Conservation (phyloP, 1,284 basidiomycete species). For the Cutaneotrichosporon dermatis region DNA sequence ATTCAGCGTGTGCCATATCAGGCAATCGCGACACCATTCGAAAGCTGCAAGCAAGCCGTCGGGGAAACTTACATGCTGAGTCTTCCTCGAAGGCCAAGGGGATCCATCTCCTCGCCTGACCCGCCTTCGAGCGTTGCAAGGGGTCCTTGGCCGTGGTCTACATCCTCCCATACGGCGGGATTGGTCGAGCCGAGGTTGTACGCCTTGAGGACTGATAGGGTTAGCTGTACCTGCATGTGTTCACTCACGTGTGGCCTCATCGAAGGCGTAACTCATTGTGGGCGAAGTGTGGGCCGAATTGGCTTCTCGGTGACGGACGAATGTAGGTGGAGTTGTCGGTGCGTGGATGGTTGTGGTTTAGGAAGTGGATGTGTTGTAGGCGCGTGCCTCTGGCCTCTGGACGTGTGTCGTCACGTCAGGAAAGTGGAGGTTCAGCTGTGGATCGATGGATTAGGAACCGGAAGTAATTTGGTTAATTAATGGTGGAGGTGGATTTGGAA, state of each 20-base stretch:
- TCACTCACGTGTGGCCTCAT: conserved; percentile 11
- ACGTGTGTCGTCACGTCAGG: too few relatives aligned
- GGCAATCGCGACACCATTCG: too few relatives aligned
- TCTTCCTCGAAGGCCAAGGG: conserved; percentile 40
- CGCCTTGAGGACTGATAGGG: conserved; percentile 43
- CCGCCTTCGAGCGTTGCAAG: conserved; percentile 41
- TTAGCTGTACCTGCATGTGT: too few relatives aligned
- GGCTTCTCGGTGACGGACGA: not conserved
- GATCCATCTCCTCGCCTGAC: conserved; percentile 45
- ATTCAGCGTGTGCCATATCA: too few relatives aligned
- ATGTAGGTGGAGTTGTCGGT: not conserved
- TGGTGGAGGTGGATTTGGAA: too few relatives aligned
- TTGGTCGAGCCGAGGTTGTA: conserved; percentile 46
- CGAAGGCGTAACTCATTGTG: conserved; percentile 9
- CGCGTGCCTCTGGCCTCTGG: too few relatives aligned
- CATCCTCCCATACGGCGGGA: conserved; percentile 47
- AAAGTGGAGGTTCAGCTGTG: too few relatives aligned
- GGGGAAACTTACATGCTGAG: conserved; percentile 36
- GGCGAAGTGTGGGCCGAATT: not conserved
- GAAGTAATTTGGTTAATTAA: too few relatives aligned
- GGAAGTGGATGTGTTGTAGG: too few relatives aligned
- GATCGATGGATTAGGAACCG: too few relatives aligned
- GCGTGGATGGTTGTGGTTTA: not conserved
- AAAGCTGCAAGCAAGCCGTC: too few relatives aligned
- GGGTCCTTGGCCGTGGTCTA: conserved; percentile 46